Evolutionary conservation across 371 early-diverging fungal species (phyloP).

Genomic region (Mortierella sp.): DNA sequence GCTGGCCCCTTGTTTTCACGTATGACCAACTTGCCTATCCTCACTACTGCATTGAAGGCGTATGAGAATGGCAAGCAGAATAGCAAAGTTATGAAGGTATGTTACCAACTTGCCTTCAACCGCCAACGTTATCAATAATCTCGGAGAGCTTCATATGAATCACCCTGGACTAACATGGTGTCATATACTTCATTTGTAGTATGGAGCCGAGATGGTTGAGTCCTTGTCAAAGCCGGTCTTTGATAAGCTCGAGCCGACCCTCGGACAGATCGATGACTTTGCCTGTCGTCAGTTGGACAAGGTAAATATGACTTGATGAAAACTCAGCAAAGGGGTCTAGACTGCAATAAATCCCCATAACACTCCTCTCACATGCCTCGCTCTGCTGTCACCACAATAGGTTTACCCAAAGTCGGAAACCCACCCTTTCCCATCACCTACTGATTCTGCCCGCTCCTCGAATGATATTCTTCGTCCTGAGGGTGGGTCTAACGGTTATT

Average conservation of each 20-base stretch:
- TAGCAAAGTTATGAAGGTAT: conserved; percentile 76
- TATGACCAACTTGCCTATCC: conserved; percentile 84
- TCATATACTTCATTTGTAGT: conserved; percentile 32
- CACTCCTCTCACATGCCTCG: not conserved
- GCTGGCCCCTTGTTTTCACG: conserved; percentile 74
- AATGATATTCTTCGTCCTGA: conserved; percentile 31
- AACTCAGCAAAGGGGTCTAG: not conserved
- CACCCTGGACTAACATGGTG: not conserved
- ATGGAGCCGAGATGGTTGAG: conserved; percentile 84
- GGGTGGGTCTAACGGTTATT: conserved; percentile 20
- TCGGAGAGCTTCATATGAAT: too few relatives aligned
- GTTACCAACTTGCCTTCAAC: too few relatives aligned
- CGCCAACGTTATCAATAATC: not conserved
- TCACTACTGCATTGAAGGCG: conserved; percentile 79
- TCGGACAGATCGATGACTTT: conserved; percentile 77
- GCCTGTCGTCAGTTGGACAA: conserved; percentile 82
- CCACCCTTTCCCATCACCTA: conserved; percentile 49
- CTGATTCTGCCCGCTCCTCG: conserved; percentile 48
- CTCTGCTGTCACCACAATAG: conserved; percentile 14
- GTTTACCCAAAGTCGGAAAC: conserved; percentile 39
- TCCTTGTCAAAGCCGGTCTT: conserved; percentile 76
- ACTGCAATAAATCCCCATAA: not conserved
- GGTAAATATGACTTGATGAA: conserved; percentile 58
- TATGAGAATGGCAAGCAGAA: conserved; percentile 84
- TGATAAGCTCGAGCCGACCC: conserved; percentile 70